Evolutionary conservation across 2,329 filamentous ascomycete species (phyloP).

Genomic region (Colletotrichum viniferum): DNA sequence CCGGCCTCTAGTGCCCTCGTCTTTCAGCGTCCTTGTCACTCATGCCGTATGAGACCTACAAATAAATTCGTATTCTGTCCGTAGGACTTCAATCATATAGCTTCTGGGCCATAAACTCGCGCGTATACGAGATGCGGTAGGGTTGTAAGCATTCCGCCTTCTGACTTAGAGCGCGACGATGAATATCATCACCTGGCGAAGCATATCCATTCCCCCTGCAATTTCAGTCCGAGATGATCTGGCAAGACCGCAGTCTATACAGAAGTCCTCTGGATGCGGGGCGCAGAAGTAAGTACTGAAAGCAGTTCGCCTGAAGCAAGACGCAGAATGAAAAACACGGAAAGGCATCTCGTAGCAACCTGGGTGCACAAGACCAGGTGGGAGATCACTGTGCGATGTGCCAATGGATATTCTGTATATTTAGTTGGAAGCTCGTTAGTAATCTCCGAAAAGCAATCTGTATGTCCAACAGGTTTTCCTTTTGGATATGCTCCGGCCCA

Average conservation of each 20-base stretch:
- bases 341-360: too few relatives aligned
- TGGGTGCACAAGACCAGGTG: neutral
- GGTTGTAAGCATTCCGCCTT: neutral
- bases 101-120: accelerated
- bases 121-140: accelerated
- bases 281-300: accelerated
- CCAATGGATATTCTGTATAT: neutral
- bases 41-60: accelerated
- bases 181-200: neutral
- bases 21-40: neutral
- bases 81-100: accelerated
- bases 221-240: neutral
- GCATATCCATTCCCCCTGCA: neutral
- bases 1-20: neutral
- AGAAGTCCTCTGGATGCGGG: accelerated
- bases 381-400: accelerated
- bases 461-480: too few relatives aligned
- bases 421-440: neutral
- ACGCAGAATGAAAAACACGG: neutral
- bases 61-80: accelerated
- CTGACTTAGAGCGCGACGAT: neutral
- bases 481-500: too few relatives aligned
- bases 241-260: neutral
- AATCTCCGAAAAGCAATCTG: neutral
- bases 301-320: neutral